phyloP scores from a whole-genome alignment of 1,139 yeast species.

The Debaryomyces sp. region DNA sequence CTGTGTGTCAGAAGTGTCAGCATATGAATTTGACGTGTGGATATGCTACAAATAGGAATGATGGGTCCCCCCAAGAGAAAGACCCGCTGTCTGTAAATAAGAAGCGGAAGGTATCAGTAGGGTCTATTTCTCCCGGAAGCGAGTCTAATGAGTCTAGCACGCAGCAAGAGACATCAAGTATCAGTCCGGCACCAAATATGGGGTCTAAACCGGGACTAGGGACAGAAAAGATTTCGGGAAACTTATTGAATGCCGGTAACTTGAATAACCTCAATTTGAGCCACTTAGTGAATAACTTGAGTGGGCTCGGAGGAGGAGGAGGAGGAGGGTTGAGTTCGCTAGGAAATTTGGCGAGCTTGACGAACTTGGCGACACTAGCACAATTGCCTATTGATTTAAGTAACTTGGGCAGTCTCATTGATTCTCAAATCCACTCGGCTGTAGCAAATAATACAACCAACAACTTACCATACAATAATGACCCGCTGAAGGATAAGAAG shows the following conservation, averaged over 20 bases:
- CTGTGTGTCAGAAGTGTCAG: conserved; percentile 75
- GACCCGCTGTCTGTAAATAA: conserved; percentile 2
- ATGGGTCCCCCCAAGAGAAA: conserved; percentile 7
- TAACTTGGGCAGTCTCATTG: conserved; percentile 36
- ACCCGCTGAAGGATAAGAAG: conserved; percentile 6
- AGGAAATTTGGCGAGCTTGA: conserved; percentile 44
- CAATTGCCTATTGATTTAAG: conserved; percentile 47
- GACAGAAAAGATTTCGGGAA: conserved; percentile 6
- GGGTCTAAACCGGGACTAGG: conserved; percentile 8
- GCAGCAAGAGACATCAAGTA: conserved; percentile 24
- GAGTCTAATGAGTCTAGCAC: conserved; percentile 14
- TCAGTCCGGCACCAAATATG: conserved; percentile 20
- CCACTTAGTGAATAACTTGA: conserved; percentile 46
- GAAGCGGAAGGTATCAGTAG: conserved; percentile 9
- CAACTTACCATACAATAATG: conserved; percentile 15
- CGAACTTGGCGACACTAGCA: conserved; percentile 48
- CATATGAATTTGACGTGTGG: conserved; percentile 79
- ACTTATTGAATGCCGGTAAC: conserved; percentile 45
- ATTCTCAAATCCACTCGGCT: conserved; percentile 19
- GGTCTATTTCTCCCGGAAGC: conserved; percentile 3
- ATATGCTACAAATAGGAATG: conserved; percentile 32
- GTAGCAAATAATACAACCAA: conserved; percentile 16
- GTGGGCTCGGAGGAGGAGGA: conserved; percentile 38
- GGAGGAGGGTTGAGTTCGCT: conserved; percentile 35
- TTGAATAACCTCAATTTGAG: conserved; percentile 48